phyloP scores from a whole-genome alignment of 768 basidiomycete species.

The Hemileccinum rubropunctum region DNA sequence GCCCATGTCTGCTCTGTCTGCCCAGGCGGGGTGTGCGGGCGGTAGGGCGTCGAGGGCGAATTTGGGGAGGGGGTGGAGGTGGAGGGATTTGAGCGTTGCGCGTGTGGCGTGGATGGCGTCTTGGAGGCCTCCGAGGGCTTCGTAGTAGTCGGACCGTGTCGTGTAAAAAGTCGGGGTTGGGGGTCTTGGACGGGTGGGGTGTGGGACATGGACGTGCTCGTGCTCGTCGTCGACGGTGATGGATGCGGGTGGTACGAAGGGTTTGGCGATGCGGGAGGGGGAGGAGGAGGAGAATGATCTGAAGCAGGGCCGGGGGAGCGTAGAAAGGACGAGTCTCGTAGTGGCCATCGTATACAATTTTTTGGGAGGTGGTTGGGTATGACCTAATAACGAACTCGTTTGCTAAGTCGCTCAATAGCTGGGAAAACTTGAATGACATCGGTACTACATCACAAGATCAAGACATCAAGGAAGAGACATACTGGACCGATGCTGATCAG shows the following conservation, averaged over 20 bases:
- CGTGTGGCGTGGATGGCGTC: conserved; percentile 56
- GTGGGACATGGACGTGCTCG: not conserved
- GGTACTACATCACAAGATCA: too few species aligned
- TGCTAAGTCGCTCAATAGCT: too few species aligned
- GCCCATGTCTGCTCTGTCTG: conserved; percentile 57
- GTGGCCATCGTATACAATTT: conserved; percentile 15
- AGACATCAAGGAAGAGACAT: too few species aligned
- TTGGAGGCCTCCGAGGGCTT: conserved; percentile 67
- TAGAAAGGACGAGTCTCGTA: conserved; percentile 4
- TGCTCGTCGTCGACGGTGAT: too few species aligned
- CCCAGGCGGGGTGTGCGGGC: conserved; percentile 65
- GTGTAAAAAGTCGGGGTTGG: conserved; percentile 83
- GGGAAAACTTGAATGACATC: too few species aligned
- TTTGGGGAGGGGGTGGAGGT: conserved; percentile 77
- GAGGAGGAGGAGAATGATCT: conserved; percentile 3
- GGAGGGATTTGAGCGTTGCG: conserved; percentile 55
- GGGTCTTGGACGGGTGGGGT: conserved; percentile 37
- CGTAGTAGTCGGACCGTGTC: conserved; percentile 69
- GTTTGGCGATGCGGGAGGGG: not conserved
- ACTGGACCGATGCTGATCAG: too few species aligned
- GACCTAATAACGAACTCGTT: too few species aligned
- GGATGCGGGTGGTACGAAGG: conserved; percentile 29
- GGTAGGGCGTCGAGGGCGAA: conserved; percentile 62
- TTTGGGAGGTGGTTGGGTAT: too few species aligned
- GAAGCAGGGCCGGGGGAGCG: not conserved